Base-by-base conservation (phyloP, 2,329 filamentous ascomycete genomes). In the Leptographium galeiforme region DNA sequence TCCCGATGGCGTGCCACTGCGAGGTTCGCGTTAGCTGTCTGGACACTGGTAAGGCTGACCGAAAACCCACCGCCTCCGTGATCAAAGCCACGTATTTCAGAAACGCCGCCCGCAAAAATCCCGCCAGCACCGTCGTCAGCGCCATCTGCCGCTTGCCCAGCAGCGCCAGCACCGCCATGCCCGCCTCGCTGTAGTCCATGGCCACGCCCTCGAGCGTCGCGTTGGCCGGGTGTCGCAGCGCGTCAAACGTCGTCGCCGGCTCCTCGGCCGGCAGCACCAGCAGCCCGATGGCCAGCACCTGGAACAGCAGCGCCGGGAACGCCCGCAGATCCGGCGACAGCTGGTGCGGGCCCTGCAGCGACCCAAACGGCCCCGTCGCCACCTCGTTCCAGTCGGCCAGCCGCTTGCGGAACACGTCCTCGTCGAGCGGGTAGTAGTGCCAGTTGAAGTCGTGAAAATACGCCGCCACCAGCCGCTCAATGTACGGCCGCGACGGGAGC, bases 161-260 rank as follows among this genome's bases (percentile, higher is more conserved):
- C 25, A 82, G 63, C 16, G 68, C 68, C 43, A 80, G 61, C 45
- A 83, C 71, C 10, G 72, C 68, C 32, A 75, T 67, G 8, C 78
- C 77, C 0, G 75, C 73, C 53, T 82, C 78, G 59, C 78, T 81
- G 60, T 82, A 83, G 54, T 82, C 79, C 16, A 68, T 66, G 2
- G 79, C 78, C 19, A 84, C 64, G 50, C 82, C 77, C 61, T 81
- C 77, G 56, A 81, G 79, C 2, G 74, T 75, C 75, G 81, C 80
- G 48, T 71, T 74, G 4, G 70, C 72, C 1, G 76, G 74, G 59
- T 81, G 81, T 62, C 82, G 81, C 49, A 84, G 67, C 2, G 72
- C 68, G 33, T 78, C 74, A 47, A 81, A 78, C 6, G 67, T 71
- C 41, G 71, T 64, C 34, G 77, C 71, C 10, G 71, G 65, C 19